phyloP scores from a whole-genome alignment of 805 yeast species.

The Nakazawaea holstii region DNA sequence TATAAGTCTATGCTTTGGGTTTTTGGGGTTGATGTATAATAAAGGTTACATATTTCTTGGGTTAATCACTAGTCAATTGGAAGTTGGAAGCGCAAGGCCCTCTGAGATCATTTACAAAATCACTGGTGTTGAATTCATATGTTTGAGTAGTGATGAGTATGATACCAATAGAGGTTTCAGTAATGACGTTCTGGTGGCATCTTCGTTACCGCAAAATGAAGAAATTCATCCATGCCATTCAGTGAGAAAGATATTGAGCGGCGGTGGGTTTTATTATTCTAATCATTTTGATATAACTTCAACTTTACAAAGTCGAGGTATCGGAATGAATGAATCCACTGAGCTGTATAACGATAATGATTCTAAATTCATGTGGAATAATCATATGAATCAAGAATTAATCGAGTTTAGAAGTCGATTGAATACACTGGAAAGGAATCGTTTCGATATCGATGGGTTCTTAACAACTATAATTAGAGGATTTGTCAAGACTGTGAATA shows the following conservation, averaged over 20 bases:
- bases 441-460: slow-evolving; percentile 43
- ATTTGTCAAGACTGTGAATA: slow-evolving; percentile 40
- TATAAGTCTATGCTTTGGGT: slow-evolving; percentile 38
- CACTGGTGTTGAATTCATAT: slow-evolving; percentile 58
- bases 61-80: slow-evolving; percentile 47
- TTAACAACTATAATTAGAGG: slow-evolving; percentile 45
- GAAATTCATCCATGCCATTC: slow-evolving; percentile 35
- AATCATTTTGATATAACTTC: slow-evolving; percentile 40
- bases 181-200: slow-evolving; percentile 13
- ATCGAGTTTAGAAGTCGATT: slow-evolving; percentile 41
- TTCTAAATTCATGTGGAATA: slow-evolving; percentile 47
- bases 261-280: slow-evolving; percentile 46
- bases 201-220: slow-evolving; percentile 9
- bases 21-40: slow-evolving; percentile 54
- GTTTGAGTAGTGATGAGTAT: slow-evolving; percentile 51
- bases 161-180: slow-evolving; percentile 30
- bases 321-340: slow-evolving; percentile 17
- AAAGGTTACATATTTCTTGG: slow-evolving; percentile 53
- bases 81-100: slow-evolving; percentile 56
- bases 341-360: slow-evolving; percentile 33
- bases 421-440: slow-evolving; percentile 30
- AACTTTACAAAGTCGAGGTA: slow-evolving; percentile 39
- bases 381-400: slow-evolving; percentile 38
- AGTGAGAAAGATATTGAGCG: slow-evolving; percentile 36
- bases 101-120: slow-evolving; percentile 49